Evolutionary conservation across 306 rosid genomes (phyloP), one percentile per base, ranked within the genome.

Genomic region (Boehmeria nivea): DNA sequence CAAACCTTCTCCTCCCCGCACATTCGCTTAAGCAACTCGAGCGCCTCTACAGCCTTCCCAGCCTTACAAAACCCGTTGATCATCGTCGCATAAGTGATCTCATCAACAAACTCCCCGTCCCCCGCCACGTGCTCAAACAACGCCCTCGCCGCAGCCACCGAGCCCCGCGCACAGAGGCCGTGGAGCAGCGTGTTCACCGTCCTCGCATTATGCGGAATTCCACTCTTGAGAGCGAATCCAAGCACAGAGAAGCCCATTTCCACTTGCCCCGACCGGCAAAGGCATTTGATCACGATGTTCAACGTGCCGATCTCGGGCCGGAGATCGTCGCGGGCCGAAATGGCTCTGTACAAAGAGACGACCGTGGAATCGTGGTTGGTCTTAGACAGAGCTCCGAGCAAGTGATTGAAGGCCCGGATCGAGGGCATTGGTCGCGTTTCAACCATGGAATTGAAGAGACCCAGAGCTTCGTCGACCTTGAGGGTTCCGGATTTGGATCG

Each of bases 381-480:
- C 66, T 60, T 60, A 14, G 14, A 63, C 22, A 61, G 47, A 21
- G 57, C 28, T 20, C 67, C 59, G 17, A 61, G 12, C 34, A 50
- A 26, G 5, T 45, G 52, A 11, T 38, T 50, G n/a, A 61, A 49
- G 4, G 57, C 20, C 48, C 39, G 6, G 34, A 23, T 12, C 8
- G 67, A 50, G 2, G 67, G 67, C 7, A 16, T n/a, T 18, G 59
- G 50, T 37, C 40, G 21, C 3, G 4, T 37, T 22, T 24, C 13
- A 39, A 61, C 12, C 49, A 61, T 15, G 24, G 39, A 51, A 25
- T 61, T 3, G 28, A 61, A 61, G 24, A 11, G 33, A 6, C 24
- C 49, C n/a, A 61, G 27, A 19, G 67, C 67, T 37, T 62, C 50
- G 8, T 50, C 39, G 12, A 36, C 3, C 20, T 20, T 11, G 6